Conservation (phyloP, 192 early-diverging fungal species). For the Mortierella antarctica region DNA sequence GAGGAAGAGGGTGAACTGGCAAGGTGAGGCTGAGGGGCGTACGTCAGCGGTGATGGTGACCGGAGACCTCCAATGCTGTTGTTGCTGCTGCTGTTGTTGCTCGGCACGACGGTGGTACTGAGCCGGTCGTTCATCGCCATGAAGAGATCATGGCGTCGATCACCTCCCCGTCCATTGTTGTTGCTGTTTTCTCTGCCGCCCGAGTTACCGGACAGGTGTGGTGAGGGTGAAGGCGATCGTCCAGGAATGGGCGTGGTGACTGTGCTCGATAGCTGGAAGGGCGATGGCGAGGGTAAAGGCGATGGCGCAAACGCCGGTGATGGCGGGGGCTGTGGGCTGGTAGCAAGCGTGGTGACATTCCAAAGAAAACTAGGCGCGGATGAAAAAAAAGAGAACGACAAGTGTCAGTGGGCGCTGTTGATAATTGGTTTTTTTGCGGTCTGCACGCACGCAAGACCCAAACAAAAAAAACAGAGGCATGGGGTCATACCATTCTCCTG, state of each 20-base stretch:
- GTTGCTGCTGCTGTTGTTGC: too few relatives aligned
- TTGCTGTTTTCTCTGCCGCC: constrained; percentile 5
- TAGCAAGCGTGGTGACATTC: constrained; percentile 58
- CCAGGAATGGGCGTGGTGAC: constrained; percentile 4
- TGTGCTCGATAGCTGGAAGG: constrained; percentile 31
- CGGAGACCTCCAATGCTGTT: neutral
- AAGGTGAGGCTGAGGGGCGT: neutral
- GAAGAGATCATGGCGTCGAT: constrained; percentile 24
- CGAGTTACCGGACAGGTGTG: neutral
- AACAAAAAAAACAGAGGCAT: neutral
- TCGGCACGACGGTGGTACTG: neutral
- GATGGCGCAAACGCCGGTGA: constrained; percentile 24
- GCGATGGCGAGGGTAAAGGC: constrained; percentile 40
- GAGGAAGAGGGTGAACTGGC: constrained; percentile 1
- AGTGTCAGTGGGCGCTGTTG: neutral
- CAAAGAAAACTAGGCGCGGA: constrained; percentile 73
- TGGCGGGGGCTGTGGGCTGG: constrained; percentile 20
- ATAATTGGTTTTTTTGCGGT: too few relatives aligned
- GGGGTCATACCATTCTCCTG: constrained; percentile 77
- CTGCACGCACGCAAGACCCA: too few relatives aligned
- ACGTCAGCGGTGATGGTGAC: constrained; percentile 17
- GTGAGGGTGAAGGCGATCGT: constrained; percentile 26
- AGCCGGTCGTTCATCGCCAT: constrained; percentile 33
- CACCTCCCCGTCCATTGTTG: constrained; percentile 5
- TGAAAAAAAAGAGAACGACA: constrained; percentile 5